Conservation (phyloP, 2,329 filamentous ascomycete genomes). For the Simplicillium sp. region DNA sequence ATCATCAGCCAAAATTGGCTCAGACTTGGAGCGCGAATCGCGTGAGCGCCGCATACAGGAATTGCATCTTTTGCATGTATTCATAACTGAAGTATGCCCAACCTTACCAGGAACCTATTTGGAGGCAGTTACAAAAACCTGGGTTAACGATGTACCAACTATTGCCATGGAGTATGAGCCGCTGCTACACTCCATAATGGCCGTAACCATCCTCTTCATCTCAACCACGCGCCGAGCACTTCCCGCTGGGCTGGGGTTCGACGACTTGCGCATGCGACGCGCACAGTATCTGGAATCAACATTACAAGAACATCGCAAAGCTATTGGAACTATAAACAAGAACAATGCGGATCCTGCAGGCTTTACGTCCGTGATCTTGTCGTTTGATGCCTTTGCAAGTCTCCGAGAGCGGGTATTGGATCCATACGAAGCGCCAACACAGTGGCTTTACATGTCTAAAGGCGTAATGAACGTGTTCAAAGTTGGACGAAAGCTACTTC, state of each 20-base stretch:
- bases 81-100: conserved; percentile 8
- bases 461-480: conserved; percentile 12
- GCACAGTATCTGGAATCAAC: conserved; percentile 13
- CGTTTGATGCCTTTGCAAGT: conserved; percentile 12
- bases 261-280: conserved; percentile 7
- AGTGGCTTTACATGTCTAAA: conserved; percentile 15
- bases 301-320: conserved; percentile 9
- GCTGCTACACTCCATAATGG: conserved; percentile 13
- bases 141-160: conserved; percentile 11
- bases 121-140: conserved; percentile 8
- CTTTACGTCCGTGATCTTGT: conserved; percentile 13
- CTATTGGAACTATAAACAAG: conserved; percentile 7
- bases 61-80: conserved; percentile 14
- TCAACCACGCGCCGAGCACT: background rate
- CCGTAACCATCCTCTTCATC: conserved; percentile 11
- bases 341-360: conserved; percentile 12
- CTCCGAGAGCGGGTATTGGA: conserved; percentile 10
- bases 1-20: background rate
- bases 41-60: conserved; percentile 12
- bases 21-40: conserved; percentile 5
- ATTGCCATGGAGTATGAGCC: conserved; percentile 13
- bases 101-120: conserved; percentile 12
- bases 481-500: conserved; percentile 6
- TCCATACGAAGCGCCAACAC: conserved; percentile 13
- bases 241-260: background rate